phyloP scores from a whole-genome alignment of 2,329 filamentous ascomycete species.

The Huntiella omanensis region DNA sequence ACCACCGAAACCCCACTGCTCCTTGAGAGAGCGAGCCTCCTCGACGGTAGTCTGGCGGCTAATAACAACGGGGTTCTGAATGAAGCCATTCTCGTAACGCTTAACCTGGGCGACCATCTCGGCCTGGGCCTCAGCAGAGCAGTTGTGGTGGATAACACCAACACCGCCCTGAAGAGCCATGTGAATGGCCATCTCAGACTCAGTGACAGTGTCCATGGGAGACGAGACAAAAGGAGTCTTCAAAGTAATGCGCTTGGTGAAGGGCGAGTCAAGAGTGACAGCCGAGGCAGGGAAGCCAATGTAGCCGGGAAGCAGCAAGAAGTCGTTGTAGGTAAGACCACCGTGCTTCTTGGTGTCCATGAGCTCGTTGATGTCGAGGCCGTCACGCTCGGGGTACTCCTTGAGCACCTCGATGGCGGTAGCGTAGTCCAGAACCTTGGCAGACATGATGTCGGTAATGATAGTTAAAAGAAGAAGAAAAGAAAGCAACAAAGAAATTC shows the following conservation, averaged over 20 bases:
- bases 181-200: conserved; percentile 98
- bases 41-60: conserved; percentile 71
- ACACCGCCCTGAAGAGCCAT: conserved; percentile 78
- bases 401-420: conserved; percentile 65
- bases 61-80: conserved; percentile 86
- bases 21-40: conserved; percentile 81
- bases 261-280: conserved; percentile 70
- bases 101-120: conserved; percentile 99
- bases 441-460: conserved; percentile 37
- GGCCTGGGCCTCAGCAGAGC: conserved; percentile 88
- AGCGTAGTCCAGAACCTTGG: conserved; percentile 50
- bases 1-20: conserved; percentile 96
- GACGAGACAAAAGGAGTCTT: conserved; percentile 96
- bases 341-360: conserved; percentile 84
- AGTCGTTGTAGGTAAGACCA: conserved; percentile 97
- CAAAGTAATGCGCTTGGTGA: conserved; percentile 88
- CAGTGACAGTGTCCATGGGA: conserved; percentile 98
- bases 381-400: conserved; percentile 66
- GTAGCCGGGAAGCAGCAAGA: conserved; percentile 88
- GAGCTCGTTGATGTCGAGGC: conserved; percentile 68
- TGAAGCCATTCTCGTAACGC: conserved; percentile 98
- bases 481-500: conserved; percentile 16
- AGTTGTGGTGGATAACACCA: conserved; percentile 98
- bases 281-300: conserved; percentile 92
- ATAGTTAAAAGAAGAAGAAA: neutral